Percentiles rank a stretch among this genome's conserved stretches.
Conservation (phyloP, 306 rosid genomes). For the Elaeagnus macrophylla region DNA sequence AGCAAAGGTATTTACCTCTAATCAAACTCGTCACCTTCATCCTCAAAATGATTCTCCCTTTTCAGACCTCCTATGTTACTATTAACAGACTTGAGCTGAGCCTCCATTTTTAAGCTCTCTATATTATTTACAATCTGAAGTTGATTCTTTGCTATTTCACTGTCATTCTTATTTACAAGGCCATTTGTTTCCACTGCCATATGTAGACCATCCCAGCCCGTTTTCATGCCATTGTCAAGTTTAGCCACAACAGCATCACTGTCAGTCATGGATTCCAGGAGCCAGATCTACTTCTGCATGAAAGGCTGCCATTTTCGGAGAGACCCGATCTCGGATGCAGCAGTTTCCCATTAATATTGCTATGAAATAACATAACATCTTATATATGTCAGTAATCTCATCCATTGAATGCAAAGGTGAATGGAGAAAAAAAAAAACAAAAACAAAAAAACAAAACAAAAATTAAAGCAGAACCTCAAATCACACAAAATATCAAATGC, state of each 20-base stretch:
- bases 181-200: conserved; percentile 29
- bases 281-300: conserved; percentile 25
- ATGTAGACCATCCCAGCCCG: no score
- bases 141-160: conserved; percentile 39
- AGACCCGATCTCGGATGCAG: conserved; percentile 29
- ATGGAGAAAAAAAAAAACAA: no score
- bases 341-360: conserved; percentile 36
- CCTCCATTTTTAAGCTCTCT: conserved; percentile 56
- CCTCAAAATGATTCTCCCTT: conserved; percentile 69
- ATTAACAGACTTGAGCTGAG: conserved; percentile 80
- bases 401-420: conserved; percentile 1
- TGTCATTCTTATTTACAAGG: conserved; percentile 58
- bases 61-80: conserved; percentile 48
- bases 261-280: conserved; percentile 29
- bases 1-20: conserved; percentile 52
- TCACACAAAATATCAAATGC: background rate
- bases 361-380: conserved; percentile 13
- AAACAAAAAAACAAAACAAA: no score
- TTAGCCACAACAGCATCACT: conserved; percentile 22
- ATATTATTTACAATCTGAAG: conserved; percentile 78
- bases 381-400: background rate
- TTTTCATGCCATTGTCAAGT: no score
- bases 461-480: no score
- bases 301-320: conserved; percentile 45
- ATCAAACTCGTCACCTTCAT: conserved; percentile 32